Evolutionary conservation across 2,329 filamentous ascomycete species (phyloP).

Genomic region (Zymoseptoria pseudotritici): DNA sequence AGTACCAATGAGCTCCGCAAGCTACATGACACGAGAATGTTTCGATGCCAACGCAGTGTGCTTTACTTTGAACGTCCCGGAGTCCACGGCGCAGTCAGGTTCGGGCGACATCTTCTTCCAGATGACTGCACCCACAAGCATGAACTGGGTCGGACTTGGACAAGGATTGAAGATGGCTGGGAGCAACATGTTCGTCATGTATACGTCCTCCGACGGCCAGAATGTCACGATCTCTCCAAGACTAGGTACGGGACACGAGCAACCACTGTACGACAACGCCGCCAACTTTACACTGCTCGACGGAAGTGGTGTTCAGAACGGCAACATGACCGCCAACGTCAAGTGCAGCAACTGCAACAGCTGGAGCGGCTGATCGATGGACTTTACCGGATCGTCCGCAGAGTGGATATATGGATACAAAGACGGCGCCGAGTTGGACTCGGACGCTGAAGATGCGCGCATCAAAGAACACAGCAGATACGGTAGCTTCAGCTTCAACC

Average conservation of each 20-base stretch:
- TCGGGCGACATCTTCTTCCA: constrained; percentile 52
- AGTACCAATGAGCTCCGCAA: no score
- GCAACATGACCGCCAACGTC: constrained; percentile 50
- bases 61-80: constrained; percentile 34
- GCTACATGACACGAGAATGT: no score
- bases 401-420: constrained; percentile 46
- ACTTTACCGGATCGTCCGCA: constrained; percentile 37
- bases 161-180: constrained; percentile 47
- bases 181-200: constrained; percentile 40
- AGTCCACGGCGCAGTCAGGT: constrained; percentile 43
- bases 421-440: constrained; percentile 41
- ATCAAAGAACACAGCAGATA: constrained; percentile 41
- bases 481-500: constrained; percentile 39
- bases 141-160: constrained; percentile 49
- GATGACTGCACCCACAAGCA: constrained; percentile 44
- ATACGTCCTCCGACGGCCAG: constrained; percentile 43
- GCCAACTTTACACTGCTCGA: constrained; percentile 44
- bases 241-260: constrained; percentile 35
- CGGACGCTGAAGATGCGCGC: constrained; percentile 35
- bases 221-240: constrained; percentile 54
- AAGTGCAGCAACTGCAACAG: constrained; percentile 46
- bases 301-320: constrained; percentile 46
- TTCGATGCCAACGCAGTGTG: constrained; percentile 30
- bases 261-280: constrained; percentile 37
- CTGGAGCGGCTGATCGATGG: constrained; percentile 47